A percentile compares a stretch with the other conserved stretches of the same genome.
phyloP scores from a whole-genome alignment of 2,329 filamentous ascomycete genomes.

The Cryphonectria carpinicola region DNA sequence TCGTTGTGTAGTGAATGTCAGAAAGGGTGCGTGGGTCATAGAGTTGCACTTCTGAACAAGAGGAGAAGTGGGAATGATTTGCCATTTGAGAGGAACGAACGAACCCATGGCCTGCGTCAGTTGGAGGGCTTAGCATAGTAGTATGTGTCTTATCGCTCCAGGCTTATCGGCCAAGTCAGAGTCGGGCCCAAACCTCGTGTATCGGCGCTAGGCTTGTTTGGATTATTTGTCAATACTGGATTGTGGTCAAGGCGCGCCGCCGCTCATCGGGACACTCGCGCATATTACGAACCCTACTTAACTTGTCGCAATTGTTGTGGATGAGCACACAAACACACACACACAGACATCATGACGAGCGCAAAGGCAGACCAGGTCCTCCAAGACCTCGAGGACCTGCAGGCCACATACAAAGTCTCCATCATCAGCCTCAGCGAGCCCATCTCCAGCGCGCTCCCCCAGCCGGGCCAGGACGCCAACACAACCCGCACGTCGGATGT shows the following conservation, averaged over 20 bases:
- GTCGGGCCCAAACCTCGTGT: background rate
- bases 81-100: background rate
- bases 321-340: background rate
- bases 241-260: background rate
- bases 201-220: background rate
- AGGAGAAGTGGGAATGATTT: background rate
- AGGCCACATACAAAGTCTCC: conserved; percentile 65
- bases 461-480: conserved; percentile 40
- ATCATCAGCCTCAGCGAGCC: conserved; percentile 80
- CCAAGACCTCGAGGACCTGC: conserved; percentile 55
- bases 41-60: background rate
- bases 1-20: conserved; percentile 30
- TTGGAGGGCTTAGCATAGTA: background rate
- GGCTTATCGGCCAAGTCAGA: background rate
- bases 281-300: background rate
- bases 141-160: conserved; percentile 2
- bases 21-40: background rate
- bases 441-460: conserved; percentile 59
- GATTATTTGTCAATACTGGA: background rate
- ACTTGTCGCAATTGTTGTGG: background rate
- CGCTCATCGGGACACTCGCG: background rate
- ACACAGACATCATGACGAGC: conserved; percentile 37
- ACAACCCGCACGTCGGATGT: conserved; percentile 70
- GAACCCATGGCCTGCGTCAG: background rate
- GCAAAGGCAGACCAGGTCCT: conserved; percentile 46